A percentile compares a stretch with the other conserved stretches of the same genome.
Evolutionary conservation across 2,329 filamentous ascomycete genomes (phyloP).

Genomic region (Furcasterigmium furcatum): DNA sequence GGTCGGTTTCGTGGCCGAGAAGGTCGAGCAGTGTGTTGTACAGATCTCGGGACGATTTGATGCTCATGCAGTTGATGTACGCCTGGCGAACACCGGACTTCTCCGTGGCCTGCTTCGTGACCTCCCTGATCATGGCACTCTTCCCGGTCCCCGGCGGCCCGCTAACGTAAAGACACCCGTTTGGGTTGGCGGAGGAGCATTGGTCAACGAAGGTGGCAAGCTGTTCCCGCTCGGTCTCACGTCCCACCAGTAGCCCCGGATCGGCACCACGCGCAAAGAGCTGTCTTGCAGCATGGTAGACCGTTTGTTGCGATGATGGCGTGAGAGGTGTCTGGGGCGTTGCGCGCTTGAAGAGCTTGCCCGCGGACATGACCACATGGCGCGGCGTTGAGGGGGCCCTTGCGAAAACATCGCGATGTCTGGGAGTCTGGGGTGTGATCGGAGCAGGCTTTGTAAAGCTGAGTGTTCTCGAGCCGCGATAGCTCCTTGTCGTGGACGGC

Average conservation of each 20-base stretch:
- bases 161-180: slow-evolving; percentile 90
- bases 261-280: slow-evolving; percentile 79
- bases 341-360: slow-evolving; percentile 71
- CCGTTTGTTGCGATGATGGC: slow-evolving; percentile 64
- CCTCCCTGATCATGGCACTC: slow-evolving; percentile 85
- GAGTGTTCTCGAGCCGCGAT: slow-evolving; percentile 22
- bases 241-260: slow-evolving; percentile 72
- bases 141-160: slow-evolving; percentile 96
- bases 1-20: slow-evolving; percentile 53
- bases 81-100: slow-evolving; percentile 58
- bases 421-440: slow-evolving; percentile 69
- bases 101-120: slow-evolving; percentile 58
- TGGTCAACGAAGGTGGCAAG: slow-evolving; percentile 67
- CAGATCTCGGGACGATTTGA: slow-evolving; percentile 83
- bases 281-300: slow-evolving; percentile 86
- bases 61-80: slow-evolving; percentile 96
- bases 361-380: slow-evolving; percentile 76
- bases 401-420: slow-evolving; percentile 75
- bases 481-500: slow-evolving; percentile 10
- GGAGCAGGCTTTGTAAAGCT: slow-evolving; percentile 40
- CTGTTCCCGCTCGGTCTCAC: slow-evolving; percentile 65
- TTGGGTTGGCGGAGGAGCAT: slow-evolving; percentile 55
- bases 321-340: slow-evolving; percentile 75
- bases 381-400: slow-evolving; percentile 75
- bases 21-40: slow-evolving; percentile 77